Base-by-base conservation (phyloP, 768 basidiomycete species). In the Lactarius deliciosus region DNA sequence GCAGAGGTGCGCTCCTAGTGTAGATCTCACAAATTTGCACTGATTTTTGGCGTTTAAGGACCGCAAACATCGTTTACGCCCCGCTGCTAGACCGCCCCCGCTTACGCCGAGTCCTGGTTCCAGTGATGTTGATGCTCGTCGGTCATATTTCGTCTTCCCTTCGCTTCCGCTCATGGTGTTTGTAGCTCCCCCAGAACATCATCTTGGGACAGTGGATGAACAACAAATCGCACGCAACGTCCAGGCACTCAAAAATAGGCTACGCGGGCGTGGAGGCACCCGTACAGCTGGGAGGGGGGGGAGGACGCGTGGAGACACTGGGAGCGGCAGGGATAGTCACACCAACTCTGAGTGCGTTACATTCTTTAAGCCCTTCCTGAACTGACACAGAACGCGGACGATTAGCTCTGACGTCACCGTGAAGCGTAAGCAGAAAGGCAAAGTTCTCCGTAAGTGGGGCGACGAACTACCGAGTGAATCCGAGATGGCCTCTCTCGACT, bases 401-500 rank as follows among this genome's bases (percentile, higher is more conserved):
- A 58, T 45, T 45, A 90, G 85, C 74, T 88, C 91, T 60, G 90
- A 87, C 72, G 82, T 83, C 20, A 70, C 80, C 32, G 74, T 70
- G 43, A 77, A 78, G 41, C 72, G 70, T 60, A 91, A 86, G 71
- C 80, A 82, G 69, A 91, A 89, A 71, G 73, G 81, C 0, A 88
- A 89, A 63, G 75, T 83, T 3, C 89, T 90, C 76, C 88, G 97
- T 36, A 98, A 94, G 78, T 99, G 97, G 97, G 94, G 89, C 28
- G 86, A 96, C 72, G 84, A 87, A 69, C 82, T 83, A 1, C 88
- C 90, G 4, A 88, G 87, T 11, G 92, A 93, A 70, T 82, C 83
- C 18, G 97, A 98, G 70, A 96, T 98, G 92, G 93, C 90, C 6
- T 88, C 91, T 50, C 83, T 98, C 61, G 95, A 99, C 76, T 98